Percentiles rank a stretch among this genome's conserved stretches.
phyloP scores from a whole-genome alignment of 352 stramenopile species.

The Phytopythium cucurbitacearum region DNA sequence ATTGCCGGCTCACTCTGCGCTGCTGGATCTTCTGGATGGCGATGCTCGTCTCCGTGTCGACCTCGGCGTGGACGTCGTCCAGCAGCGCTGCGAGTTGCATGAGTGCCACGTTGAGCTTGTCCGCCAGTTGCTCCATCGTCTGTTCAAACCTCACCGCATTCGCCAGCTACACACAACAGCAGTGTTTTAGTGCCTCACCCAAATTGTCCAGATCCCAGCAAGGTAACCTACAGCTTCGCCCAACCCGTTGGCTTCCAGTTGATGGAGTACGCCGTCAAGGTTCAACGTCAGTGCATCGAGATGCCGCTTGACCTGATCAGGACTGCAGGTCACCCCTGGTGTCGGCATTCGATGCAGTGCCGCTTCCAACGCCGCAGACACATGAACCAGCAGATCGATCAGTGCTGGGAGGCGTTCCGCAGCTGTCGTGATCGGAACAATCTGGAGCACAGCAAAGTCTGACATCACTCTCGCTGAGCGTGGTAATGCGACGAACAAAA shows the following conservation, averaged over 20 bases:
- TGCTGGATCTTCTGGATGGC: slow-evolving; percentile 38
- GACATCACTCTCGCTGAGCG: no score
- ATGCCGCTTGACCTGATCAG: slow-evolving; percentile 24
- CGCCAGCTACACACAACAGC: slow-evolving; percentile 14
- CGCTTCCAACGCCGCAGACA: slow-evolving; percentile 25
- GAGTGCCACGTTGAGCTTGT: slow-evolving; percentile 21
- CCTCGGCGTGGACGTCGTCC: slow-evolving; percentile 28
- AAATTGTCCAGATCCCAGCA: neutral
- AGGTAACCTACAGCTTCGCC: slow-evolving; percentile 16
- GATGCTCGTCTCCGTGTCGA: slow-evolving; percentile 36
- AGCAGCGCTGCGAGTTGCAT: slow-evolving; percentile 34
- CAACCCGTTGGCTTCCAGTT: slow-evolving; percentile 18
- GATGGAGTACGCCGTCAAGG: slow-evolving; percentile 22
- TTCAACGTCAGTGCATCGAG: slow-evolving; percentile 21
- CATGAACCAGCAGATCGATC: slow-evolving; percentile 12
- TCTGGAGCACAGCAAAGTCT: slow-evolving; percentile 3
- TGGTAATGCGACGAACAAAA: neutral
- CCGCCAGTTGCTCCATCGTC: slow-evolving; percentile 20
- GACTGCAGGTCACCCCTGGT: slow-evolving; percentile 14
- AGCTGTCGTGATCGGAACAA: slow-evolving; percentile 10
- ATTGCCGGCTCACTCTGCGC: no score
- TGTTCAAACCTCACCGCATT: slow-evolving; percentile 22
- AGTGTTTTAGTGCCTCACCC: neutral
- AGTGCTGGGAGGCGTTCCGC: slow-evolving; percentile 14
- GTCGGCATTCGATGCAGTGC: slow-evolving; percentile 36